Evolutionary conservation across 2,329 filamentous ascomycete genomes (phyloP), one percentile per base, ranked within the genome.

Genomic region (Penicillium verrucosum): DNA sequence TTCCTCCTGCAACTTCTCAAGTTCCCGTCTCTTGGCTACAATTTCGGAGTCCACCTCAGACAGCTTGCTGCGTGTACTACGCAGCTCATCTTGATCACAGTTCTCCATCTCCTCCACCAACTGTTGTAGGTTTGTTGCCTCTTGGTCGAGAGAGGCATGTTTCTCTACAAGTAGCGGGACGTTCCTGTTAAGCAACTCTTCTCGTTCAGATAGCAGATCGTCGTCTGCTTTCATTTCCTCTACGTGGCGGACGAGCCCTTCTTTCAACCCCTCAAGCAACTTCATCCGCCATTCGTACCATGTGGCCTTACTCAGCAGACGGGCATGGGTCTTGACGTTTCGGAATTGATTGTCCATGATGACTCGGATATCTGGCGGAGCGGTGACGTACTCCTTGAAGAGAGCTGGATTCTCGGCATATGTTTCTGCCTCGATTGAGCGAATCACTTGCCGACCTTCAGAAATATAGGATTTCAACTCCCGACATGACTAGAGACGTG

Each of bases 251-350:
- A 89, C 74, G 3, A 97, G 82, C 4, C 90, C 92, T 65, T 91
- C 87, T 69, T 89, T 92, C 37, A 99, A 81, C 18, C 90, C 89
- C 54, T 92, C 82, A 30, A 89, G 86, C 25, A 97, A 82, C 67
- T 94, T 93, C 81, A 90, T 93, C 40, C 94, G 88, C 94, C 94
- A 99, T 68, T 93, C 89, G 72, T 99, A 99, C 94, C 94, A 99
- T 80, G 94, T 92, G 56, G 90, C 91, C 71, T 97, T 97, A 77
- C 93, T 97, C 50, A 92, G 80, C 14, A 97, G 81, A 27, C 94
- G 85, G 16, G 93, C 91, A 72, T 96, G 89, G 0, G 91, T 92
- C 78, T 97, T 97, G 74, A 96, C 89, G 68, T 97, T 97, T 74
- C 96, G 94, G 80, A 99, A 94, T 70, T 97, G 92, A 63, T 90